A percentile compares a stretch with the other conserved stretches of the same genome.
These are phyloP conservation scores for Flagelloscypha sp. DNA, from an alignment of 768 basidiomycete species.

Conservation along the genomic window DNA sequence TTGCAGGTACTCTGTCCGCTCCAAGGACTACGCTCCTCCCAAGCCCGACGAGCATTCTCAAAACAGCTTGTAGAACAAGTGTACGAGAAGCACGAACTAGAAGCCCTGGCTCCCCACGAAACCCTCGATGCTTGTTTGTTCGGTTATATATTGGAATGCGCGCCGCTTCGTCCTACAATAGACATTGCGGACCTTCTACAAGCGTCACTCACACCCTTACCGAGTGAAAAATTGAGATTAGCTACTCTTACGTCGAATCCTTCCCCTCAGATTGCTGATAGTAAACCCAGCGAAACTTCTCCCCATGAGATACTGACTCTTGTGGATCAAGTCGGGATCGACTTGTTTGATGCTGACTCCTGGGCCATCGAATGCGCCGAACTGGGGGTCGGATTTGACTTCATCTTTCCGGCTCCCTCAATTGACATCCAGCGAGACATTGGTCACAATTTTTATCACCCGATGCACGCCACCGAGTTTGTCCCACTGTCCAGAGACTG, in stretches of 20 bases:
- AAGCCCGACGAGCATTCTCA: slow-evolving; percentile 61
- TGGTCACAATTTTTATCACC: slow-evolving; percentile 69
- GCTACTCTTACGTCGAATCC: too few relatives aligned
- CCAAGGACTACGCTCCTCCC: slow-evolving; percentile 46
- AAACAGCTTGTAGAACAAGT: slow-evolving; percentile 47
- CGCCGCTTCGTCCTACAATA: too few relatives aligned
- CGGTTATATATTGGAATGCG: slow-evolving; percentile 69
- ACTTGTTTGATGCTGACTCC: slow-evolving; percentile 65
- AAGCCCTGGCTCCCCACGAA: slow-evolving; percentile 38
- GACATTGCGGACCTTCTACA: slow-evolving; percentile 34
- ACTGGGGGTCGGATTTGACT: slow-evolving; percentile 71
- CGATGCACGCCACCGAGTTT: slow-evolving; percentile 54
- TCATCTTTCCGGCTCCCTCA: slow-evolving; percentile 50
- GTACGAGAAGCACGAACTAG: slow-evolving; percentile 46
- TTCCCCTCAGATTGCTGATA: too few relatives aligned
- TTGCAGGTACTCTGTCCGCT: slow-evolving; percentile 69
- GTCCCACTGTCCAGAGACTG: too few relatives aligned
- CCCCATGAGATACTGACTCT: slow-evolving; percentile 74
- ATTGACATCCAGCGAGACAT: slow-evolving; percentile 40
- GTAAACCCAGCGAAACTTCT: slow-evolving; percentile 36
- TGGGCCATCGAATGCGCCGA: slow-evolving; percentile 67
- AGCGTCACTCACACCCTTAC: slow-evolving; percentile 51
- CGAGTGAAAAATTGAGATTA: slow-evolving; percentile 53
- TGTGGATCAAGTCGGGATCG: slow-evolving; percentile 57
- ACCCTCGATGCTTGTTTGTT: slow-evolving; percentile 59